Evolutionary conservation across 192 early-diverging fungal genomes (phyloP).

Genomic region (Spinellus fusiger): DNA sequence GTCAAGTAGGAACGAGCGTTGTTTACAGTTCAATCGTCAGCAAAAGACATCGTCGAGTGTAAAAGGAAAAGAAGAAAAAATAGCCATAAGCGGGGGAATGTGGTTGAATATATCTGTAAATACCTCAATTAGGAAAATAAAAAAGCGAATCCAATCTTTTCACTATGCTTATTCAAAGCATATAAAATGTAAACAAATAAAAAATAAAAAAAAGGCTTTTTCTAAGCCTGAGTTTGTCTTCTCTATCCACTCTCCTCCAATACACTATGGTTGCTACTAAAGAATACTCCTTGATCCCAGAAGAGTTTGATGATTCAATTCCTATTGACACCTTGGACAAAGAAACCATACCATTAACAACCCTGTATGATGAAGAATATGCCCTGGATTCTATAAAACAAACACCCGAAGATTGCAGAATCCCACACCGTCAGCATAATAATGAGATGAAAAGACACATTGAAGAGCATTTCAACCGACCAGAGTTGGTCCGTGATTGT

Average conservation of each 20-base stretch:
- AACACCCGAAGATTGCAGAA: not conserved
- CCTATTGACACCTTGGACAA: not conserved
- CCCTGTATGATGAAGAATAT: conserved; percentile 3
- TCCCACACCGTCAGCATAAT: conserved; percentile 10
- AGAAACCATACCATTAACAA: not conserved
- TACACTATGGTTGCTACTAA: not conserved
- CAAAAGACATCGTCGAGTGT: too few relatives aligned
- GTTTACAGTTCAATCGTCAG: too few relatives aligned
- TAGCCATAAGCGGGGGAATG: too few relatives aligned
- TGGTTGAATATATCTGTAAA: too few relatives aligned
- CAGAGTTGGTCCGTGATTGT: conserved; percentile 35
- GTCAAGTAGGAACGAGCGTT: too few relatives aligned
- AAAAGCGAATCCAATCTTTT: too few relatives aligned
- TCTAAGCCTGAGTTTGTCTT: too few relatives aligned
- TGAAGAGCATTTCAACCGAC: conserved; percentile 36
- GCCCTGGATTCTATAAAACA: not conserved
- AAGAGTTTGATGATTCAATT: not conserved
- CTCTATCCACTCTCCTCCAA: not conserved
- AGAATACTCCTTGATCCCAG: not conserved
- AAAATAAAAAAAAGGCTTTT: too few relatives aligned
- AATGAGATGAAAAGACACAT: conserved; percentile 11
- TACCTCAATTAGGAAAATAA: too few relatives aligned
- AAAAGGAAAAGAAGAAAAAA: too few relatives aligned
- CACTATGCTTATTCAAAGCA: too few relatives aligned
- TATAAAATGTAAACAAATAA: too few relatives aligned